Evolutionary conservation across 768 basidiomycete species (phyloP), one percentile per base, ranked within the genome.

Genomic region (Lactifluus rugatus): DNA sequence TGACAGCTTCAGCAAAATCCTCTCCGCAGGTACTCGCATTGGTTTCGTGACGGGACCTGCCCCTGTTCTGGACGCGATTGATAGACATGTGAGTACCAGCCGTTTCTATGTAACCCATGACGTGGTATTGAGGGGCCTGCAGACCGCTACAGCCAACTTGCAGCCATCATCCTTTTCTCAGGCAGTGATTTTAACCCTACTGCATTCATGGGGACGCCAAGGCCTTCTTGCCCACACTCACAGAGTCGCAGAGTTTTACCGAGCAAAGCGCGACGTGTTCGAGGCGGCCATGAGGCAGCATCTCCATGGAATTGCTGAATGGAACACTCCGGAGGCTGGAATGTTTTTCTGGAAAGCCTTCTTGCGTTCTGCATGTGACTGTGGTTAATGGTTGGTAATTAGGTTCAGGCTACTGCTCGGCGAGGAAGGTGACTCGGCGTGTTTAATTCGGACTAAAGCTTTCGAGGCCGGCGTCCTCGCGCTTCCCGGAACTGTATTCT

Each of bases 1-100:
- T 69, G 93, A 96, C 68, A 91, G 88, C 67, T 76, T 95, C 54
- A 91, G 87, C 54, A 96, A 96, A 73, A 75, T 94, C 44, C 75
- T 85, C 21, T 84, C 83, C 17, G 78, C 84, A 21, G 88, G 89
- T 13, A 81, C 91, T 66, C 82, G 89, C 19, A 76, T 93, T 59
- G 93, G 92, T 8, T 93, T 88, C 67, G 82, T 81, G 2, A 82
- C 85, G 8, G 92, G 88, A 8, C 91, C 93, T 17, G 76, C 76
- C 48, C 70, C 75, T 10, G 72, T 96, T 36, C 67, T 90, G 17
- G 73, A 81, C 49, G 81, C 81, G 1, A 86, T 94, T 50, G 84
- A 93, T 68, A 71, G 78, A 48, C 78, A 87, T 71, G 84, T 86
- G 71, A 58, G 82, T 74, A 48, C 52, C 9, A 39, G n/a, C 23